Base-by-base conservation (phyloP, 768 basidiomycete genomes). In the Tulasnella sp. region DNA sequence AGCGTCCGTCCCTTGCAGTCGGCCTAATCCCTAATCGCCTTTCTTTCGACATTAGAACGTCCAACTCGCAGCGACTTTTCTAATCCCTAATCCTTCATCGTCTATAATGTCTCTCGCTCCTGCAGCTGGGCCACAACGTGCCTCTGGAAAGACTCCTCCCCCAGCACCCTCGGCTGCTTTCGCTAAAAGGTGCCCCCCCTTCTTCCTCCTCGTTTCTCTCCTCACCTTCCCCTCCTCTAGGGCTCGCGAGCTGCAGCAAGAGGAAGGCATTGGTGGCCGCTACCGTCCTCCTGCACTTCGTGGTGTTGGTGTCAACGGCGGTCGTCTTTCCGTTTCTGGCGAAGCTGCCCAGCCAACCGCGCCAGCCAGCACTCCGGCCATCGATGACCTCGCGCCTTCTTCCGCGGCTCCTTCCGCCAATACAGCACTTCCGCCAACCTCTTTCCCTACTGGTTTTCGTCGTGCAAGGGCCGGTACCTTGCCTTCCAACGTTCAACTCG, bases 381-480 rank as follows among this genome's bases (percentile, higher is more conserved):
- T 60, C 50, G 53, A 60, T 23, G 70, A 62, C 69, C 76, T 60
- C 72, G 81, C 65, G 76, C 79, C 65, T 69, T 75, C 66, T 64
- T 77, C 80, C 19, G 43, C 62, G 39, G 58, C 46, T 37, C 73
- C 78, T 54, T 75, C 72, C 65, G 83, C 85, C 70, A 72, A 72
- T 64, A 69, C 75, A 62, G 68, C 74, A 59, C 65, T 83, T 66
- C 80, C 86, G 64, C 76, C 83, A 62, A 81, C 82, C 68, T 85
- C 81, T 72, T 86, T 80, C 69, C 85, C 87, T 60, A 76, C 85
- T 55, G 86, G 88, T 60, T 94, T 91, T 69, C 81, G 89, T 73
- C 82, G 92, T 75, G 89, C 91, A 67, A 83, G 92, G 82, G 94
- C 93, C 63, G 94, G 92, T 58, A 97, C 93, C 75, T 80, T 97